phyloP scores from a whole-genome alignment of 768 basidiomycete genomes.

The Trichaptum fuscoviolaceum region DNA sequence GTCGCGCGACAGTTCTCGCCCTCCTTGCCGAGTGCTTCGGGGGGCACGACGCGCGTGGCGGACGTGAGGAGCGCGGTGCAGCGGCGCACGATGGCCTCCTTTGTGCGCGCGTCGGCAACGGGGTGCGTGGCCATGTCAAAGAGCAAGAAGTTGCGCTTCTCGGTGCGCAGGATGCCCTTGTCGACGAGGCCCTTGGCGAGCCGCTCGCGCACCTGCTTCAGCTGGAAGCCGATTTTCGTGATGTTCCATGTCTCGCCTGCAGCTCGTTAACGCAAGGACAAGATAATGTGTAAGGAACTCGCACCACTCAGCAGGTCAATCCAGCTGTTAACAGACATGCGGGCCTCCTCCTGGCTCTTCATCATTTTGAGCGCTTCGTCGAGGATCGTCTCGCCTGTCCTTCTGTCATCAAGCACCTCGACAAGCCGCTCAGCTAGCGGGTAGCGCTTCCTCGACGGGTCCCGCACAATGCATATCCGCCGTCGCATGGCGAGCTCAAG shows the following conservation, averaged over 20 bases:
- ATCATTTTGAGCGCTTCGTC: constrained; percentile 97
- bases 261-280: constrained; percentile 1
- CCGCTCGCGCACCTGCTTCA: constrained; percentile 97
- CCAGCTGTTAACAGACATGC: constrained; percentile 85
- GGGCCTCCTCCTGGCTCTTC: constrained; percentile 57
- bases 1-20: constrained; percentile 74
- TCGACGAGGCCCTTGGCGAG: constrained; percentile 96
- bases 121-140: constrained; percentile 99
- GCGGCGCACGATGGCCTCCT: constrained; percentile 78
- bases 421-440: constrained; percentile 79
- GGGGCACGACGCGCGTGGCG: constrained; percentile 75
- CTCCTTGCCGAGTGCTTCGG: constrained; percentile 67
- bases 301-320: constrained; percentile 90
- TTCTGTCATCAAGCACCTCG: constrained; percentile 87
- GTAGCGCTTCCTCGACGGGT: constrained; percentile 68
- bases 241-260: constrained; percentile 99
- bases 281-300: constrained; percentile 23
- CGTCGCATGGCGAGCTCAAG: constrained; percentile 95
- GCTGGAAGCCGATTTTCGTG: constrained; percentile 98
- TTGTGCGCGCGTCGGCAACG: constrained; percentile 87
- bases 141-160: constrained; percentile 96
- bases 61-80: constrained; percentile 75
- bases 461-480: constrained; percentile 86
- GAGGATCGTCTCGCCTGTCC: constrained; percentile 93
- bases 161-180: constrained; percentile 97